Percentiles rank a stretch among this genome's conserved stretches.
phyloP scores from a whole-genome alignment of 805 yeast species.

The Starmerella floricola region DNA sequence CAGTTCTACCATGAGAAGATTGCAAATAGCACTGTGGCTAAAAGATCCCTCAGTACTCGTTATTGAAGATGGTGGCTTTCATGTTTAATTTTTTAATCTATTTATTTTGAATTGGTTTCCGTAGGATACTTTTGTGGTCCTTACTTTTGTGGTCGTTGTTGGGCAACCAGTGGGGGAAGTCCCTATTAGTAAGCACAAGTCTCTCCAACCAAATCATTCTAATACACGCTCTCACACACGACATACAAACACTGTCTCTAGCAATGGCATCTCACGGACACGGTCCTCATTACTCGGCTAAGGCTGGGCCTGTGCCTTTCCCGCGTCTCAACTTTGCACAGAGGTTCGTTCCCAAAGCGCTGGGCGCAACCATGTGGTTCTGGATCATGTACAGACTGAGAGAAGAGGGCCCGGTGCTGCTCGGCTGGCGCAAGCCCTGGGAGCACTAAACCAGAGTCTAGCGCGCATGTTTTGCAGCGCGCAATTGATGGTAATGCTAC shows the following conservation, averaged over 20 bases:
- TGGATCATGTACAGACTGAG: slow-evolving; percentile 73
- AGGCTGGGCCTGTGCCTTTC: slow-evolving; percentile 47
- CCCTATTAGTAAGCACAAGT: background rate
- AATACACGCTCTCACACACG: no score
- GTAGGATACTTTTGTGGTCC: background rate
- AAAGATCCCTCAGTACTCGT: no score
- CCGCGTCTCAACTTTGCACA: slow-evolving; percentile 54
- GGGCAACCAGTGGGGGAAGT: background rate
- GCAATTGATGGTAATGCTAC: no score
- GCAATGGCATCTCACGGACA: slow-evolving; percentile 54
- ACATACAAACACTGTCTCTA: no score
- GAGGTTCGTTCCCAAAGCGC: slow-evolving; percentile 47
- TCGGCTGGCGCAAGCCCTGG: slow-evolving; percentile 34
- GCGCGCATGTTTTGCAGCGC: no score
- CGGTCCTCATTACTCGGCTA: slow-evolving; percentile 27
- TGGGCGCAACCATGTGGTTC: slow-evolving; percentile 85
- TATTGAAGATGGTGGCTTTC: no score
- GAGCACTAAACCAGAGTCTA: slow-evolving; percentile 28
- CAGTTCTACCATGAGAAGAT: slow-evolving; percentile 31
- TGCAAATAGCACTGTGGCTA: background rate
- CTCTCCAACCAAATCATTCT: background rate
- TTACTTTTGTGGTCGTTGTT: no score
- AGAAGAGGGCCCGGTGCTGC: slow-evolving; percentile 37
- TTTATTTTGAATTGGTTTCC: background rate
- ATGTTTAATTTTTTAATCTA: background rate